Percentiles rank a stretch among this genome's conserved stretches.
Evolutionary conservation across 257 asterid genomes (phyloP).

Genomic region (Penstemon davidsonii): DNA sequence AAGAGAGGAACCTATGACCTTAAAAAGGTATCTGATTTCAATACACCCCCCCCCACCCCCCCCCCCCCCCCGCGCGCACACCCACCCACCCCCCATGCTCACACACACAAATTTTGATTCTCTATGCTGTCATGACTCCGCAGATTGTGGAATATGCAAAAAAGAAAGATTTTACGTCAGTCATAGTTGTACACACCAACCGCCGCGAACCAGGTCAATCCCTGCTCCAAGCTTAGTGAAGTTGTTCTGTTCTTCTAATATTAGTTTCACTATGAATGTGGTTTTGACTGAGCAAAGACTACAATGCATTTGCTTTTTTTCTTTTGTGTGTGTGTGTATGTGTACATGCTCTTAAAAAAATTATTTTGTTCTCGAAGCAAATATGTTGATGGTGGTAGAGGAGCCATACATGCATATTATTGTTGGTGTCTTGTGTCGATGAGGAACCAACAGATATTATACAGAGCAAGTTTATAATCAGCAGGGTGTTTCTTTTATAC

Average conservation of each 20-base stretch:
- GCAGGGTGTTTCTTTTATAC: no score
- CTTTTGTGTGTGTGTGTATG: background rate
- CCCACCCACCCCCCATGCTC: no score
- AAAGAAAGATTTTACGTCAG: conserved; percentile 74
- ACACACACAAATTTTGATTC: conserved; percentile 24
- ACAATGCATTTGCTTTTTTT: background rate
- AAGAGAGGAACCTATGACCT: conserved; percentile 95
- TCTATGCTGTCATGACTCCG: conserved; percentile 8
- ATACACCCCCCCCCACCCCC: background rate
- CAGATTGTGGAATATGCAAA: conserved; percentile 87
- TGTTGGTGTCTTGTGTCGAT: background rate
- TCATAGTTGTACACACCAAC: conserved; percentile 89
- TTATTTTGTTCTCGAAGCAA: background rate
- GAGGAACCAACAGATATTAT: background rate
- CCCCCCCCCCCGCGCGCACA: background rate
- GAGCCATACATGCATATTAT: background rate
- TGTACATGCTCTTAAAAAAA: background rate
- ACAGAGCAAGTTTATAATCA: background rate
- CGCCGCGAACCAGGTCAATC: conserved; percentile 87
- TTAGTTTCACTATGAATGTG: background rate
- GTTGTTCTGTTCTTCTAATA: background rate
- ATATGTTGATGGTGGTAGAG: background rate
- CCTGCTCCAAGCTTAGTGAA: conserved; percentile 2
- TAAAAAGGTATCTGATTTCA: conserved; percentile 53
- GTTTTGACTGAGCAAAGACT: background rate